Evolutionary conservation across 2,329 filamentous ascomycete species (phyloP).

Genomic region (Sarocladium brachiariae): DNA sequence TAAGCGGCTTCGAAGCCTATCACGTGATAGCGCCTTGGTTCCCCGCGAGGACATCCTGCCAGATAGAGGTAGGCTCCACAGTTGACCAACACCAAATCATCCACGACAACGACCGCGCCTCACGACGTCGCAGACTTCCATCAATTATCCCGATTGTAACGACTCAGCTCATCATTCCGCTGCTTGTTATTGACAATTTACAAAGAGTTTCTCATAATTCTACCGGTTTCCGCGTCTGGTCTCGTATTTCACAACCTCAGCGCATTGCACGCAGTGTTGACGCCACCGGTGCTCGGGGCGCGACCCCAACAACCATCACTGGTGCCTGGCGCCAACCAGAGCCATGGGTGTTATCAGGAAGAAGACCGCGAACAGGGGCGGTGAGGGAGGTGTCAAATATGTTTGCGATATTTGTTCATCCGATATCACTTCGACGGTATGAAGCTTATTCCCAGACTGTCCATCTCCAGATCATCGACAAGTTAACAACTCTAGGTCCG

Average conservation of each 20-base stretch:
- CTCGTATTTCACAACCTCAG: background rate
- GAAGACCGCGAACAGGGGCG: slow-evolving; percentile 80
- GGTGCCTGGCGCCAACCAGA: background rate
- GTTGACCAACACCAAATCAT: slow-evolving; percentile 6
- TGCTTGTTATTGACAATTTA: no score
- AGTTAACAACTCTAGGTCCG: slow-evolving; percentile 58
- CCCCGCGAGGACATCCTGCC: background rate
- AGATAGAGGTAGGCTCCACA: slow-evolving; percentile 3
- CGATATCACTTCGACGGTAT: slow-evolving; percentile 92
- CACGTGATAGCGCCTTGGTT: background rate
- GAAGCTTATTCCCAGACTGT: slow-evolving; percentile 25
- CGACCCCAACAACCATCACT: background rate
- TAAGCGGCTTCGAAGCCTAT: background rate
- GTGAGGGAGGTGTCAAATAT: slow-evolving; percentile 87
- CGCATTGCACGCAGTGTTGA: background rate
- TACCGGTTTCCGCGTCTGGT: no score
- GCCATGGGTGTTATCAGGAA: slow-evolving; percentile 91
- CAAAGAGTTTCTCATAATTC: no score
- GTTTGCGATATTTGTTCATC: slow-evolving; percentile 96
- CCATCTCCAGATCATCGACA: slow-evolving; percentile 8
- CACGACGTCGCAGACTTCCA: background rate
- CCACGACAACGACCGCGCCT: background rate
- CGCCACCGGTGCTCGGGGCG: background rate
- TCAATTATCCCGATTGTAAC: background rate
- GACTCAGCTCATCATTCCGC: background rate